Percentiles rank a stretch among this genome's conserved stretches.
phyloP scores from a whole-genome alignment of 257 asterid species.

The Solanum virginianum region DNA sequence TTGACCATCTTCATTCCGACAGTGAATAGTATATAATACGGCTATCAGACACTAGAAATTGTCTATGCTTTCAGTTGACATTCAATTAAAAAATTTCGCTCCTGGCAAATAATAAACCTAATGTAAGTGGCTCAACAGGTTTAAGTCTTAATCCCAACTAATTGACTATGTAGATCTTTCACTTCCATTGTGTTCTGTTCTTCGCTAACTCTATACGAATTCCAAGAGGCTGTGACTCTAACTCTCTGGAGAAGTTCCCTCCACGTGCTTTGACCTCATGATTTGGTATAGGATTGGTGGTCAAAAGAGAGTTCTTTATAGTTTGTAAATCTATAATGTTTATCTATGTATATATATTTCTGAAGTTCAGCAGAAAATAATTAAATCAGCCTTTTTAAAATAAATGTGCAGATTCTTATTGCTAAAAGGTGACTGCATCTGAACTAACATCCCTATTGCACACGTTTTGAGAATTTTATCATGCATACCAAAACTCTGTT shows the following conservation, averaged over 20 bases:
- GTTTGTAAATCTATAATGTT: not conserved
- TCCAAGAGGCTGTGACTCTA: not conserved
- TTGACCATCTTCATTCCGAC: not conserved
- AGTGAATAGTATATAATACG: not conserved
- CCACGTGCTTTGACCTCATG: not conserved
- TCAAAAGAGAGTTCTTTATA: not conserved
- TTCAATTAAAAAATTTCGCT: not conserved
- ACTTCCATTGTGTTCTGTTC: not conserved
- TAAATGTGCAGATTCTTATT: not conserved
- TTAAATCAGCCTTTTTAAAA: not conserved
- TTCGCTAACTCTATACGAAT: not conserved
- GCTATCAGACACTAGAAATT: not conserved
- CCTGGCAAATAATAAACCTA: not conserved
- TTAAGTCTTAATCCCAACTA: not conserved
- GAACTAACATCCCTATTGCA: not conserved
- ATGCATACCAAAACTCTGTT: not conserved
- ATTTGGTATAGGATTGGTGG: not conserved
- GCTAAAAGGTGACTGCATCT: not conserved
- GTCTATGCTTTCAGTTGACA: not conserved
- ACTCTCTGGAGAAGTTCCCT: not conserved
- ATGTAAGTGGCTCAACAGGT: not conserved
- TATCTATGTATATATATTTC: not conserved
- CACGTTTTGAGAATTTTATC: not conserved
- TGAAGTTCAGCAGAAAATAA: not conserved
- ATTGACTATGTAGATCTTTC: not conserved